Evolutionary conservation across 345 rosid genomes (phyloP).

Genomic region (Hibiscus tridactylites): DNA sequence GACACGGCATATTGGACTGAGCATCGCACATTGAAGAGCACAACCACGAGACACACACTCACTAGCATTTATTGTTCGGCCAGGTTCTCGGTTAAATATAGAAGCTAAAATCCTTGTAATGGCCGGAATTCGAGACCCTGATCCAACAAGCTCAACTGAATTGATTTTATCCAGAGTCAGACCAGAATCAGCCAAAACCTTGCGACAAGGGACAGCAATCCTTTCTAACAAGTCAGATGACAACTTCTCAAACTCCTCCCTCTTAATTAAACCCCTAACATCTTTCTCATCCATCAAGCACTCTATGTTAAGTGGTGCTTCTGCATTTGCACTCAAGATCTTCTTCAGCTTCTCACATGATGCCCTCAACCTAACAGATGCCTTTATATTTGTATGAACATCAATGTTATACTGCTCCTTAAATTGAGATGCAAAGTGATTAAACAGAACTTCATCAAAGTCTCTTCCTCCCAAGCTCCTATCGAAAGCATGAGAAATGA

Average conservation of each 20-base stretch:
- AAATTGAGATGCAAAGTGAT: slow-evolving; percentile 42
- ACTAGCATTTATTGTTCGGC: slow-evolving; percentile 59
- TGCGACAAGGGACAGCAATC: slow-evolving; percentile 39
- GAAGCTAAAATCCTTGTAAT: slow-evolving; percentile 36
- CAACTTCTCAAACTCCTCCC: slow-evolving; percentile 54
- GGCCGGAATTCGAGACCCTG: slow-evolving; percentile 64
- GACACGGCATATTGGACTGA: slow-evolving; percentile 52
- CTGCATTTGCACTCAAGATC: slow-evolving; percentile 65
- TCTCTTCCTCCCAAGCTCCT: slow-evolving; percentile 50
- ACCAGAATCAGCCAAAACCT: slow-evolving; percentile 53
- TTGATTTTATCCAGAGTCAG: slow-evolving; percentile 39
- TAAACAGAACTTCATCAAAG: slow-evolving; percentile 50
- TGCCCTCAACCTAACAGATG: slow-evolving; percentile 47
- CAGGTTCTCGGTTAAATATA: slow-evolving; percentile 44
- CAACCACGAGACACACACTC: slow-evolving; percentile 70
- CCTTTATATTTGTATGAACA: slow-evolving; percentile 48
- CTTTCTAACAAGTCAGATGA: slow-evolving; percentile 43
- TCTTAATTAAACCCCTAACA: slow-evolving; percentile 54
- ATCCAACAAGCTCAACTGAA: slow-evolving; percentile 65
- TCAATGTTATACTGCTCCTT: slow-evolving; percentile 51
- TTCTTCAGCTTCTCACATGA: slow-evolving; percentile 64
- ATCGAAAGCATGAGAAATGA: slow-evolving; percentile 51
- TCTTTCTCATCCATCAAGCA: slow-evolving; percentile 70
- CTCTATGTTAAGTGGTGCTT: slow-evolving; percentile 55
- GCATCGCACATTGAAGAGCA: slow-evolving; percentile 74